A percentile compares a stretch with the other conserved stretches of the same genome.
phyloP scores from a whole-genome alignment of 352 stramenopile genomes.

The Nothophytophthora sp. region DNA sequence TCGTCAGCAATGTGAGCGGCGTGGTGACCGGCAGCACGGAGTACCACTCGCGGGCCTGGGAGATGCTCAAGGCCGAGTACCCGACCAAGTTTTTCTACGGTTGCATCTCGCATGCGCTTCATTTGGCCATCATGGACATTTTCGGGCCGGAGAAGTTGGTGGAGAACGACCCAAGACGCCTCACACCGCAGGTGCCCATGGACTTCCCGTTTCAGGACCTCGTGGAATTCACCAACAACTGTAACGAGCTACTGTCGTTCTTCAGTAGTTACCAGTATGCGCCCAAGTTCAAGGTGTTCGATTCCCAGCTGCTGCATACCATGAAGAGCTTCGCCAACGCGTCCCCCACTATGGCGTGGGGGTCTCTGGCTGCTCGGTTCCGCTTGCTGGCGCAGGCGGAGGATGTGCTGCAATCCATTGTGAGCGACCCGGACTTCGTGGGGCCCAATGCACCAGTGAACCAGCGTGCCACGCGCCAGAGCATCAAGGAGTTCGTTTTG shows the following conservation, averaged over 20 bases:
- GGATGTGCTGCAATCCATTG: conserved; percentile 74
- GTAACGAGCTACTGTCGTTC: conserved; percentile 75
- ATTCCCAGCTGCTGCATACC: conserved; percentile 64
- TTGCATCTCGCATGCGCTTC: conserved; percentile 79
- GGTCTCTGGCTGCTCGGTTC: conserved; percentile 65
- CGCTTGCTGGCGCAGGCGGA: conserved; percentile 66
- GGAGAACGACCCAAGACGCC: conserved; percentile 66
- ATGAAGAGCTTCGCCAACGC: conserved; percentile 79
- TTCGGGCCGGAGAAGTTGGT: conserved; percentile 72
- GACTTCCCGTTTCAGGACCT: conserved; percentile 83
- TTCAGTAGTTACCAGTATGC: conserved; percentile 84
- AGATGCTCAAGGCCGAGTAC: conserved; percentile 84
- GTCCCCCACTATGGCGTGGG: conserved; percentile 66
- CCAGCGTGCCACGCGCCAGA: conserved; percentile 54
- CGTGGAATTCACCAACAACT: conserved; percentile 73
- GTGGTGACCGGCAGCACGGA: conserved; percentile 78
- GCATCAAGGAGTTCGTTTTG: conserved; percentile 75
- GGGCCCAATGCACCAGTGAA: conserved; percentile 34
- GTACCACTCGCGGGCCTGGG: conserved; percentile 74
- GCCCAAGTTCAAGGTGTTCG: conserved; percentile 76
- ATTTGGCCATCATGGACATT: conserved; percentile 84
- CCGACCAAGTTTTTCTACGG: conserved; percentile 89
- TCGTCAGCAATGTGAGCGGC: conserved; percentile 66
- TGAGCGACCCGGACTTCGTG: conserved; percentile 69
- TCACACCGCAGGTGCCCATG: conserved; percentile 67